Conservation (phyloP, 495 filamentous ascomycete genomes). For the Mycothermus thermophilus region DNA sequence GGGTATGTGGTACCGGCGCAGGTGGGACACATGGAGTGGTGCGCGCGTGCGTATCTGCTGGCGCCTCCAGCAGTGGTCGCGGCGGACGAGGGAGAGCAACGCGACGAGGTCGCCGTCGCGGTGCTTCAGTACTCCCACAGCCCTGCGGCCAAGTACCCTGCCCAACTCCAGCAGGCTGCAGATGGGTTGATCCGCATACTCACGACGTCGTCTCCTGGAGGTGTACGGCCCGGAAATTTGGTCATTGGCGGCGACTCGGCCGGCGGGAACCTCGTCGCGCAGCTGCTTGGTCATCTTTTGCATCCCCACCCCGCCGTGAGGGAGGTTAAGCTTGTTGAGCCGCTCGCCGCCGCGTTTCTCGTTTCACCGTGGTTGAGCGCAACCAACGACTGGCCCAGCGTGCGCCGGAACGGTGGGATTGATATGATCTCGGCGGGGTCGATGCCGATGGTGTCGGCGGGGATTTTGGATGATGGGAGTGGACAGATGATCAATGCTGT, state of each 20-base stretch:
- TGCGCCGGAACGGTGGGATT: conserved; percentile 9
- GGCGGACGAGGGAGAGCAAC: not conserved
- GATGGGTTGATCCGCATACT: conserved; percentile 14
- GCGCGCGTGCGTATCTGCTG: conserved; percentile 13
- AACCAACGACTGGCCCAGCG: conserved; percentile 1
- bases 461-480: not conserved
- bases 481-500: conserved; percentile 4
- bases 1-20: conserved; percentile 15
- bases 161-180: conserved; percentile 17
- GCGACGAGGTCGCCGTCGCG: conserved; percentile 19
- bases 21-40: conserved; percentile 17
- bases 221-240: conserved; percentile 10
- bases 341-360: conserved; percentile 16
- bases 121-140: conserved; percentile 20
- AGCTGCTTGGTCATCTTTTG: conserved; percentile 16
- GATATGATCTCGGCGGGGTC: conserved; percentile 16
- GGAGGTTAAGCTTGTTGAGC: conserved; percentile 5
- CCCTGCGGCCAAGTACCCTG: conserved; percentile 15
- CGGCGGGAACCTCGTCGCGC: conserved; percentile 17
- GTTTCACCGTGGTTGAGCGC: conserved; percentile 18
- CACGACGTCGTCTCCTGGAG: conserved; percentile 5
- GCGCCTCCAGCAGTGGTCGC: conserved; percentile 1
- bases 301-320: conserved; percentile 13
- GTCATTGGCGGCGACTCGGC: conserved; percentile 23
- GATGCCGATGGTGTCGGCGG: not conserved